Base-by-base conservation (phyloP, 345 rosid genomes). In the Durio zibethinus region DNA sequence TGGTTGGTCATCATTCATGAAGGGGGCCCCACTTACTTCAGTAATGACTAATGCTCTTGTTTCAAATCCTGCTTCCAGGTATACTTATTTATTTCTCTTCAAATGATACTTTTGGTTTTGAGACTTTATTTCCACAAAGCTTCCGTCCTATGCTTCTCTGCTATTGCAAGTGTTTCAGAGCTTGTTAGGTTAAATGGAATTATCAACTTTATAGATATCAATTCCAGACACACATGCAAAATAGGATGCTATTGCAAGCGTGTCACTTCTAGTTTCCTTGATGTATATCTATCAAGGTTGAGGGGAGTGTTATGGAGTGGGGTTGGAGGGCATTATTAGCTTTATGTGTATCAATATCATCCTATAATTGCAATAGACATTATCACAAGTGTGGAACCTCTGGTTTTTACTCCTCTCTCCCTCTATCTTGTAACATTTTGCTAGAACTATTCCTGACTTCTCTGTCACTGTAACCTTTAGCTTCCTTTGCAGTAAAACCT, bases 41-140 rank as follows among this genome's bases (percentile, higher is more conserved):
- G 85, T 87, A 54, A 83, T 96, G 89, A 76, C 79, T 79, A 89
- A 86, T 83, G 91, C 92, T 77, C 85, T 93, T 83, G 93, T 88
- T 78, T 88, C 93, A 79, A 90, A 86, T 82, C 97, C 99, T 42
- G 99, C 98, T 84, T 90, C 98, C 72, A 91, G 97, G 98, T 96
- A 89, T 77, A 76, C 53, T 36, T 72, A 54, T 45, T 57, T 72
- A n/a, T 45, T 70, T 56, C 67, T 70, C 70, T 52, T 53, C 56
- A 69, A 77, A 53, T 48, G 4, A 27, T 7, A 21, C 70, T 53
- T 36, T 65, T 59, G 21, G 36, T 62, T 70, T 52, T 25, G 35
- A 47, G 18, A 68, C 36, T 50, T 52, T 20, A 48, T 31, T 10
- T 5, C 45, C 18, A 50, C 16, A 50, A 71, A 50, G 10, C 45